phyloP scores from a whole-genome alignment of 495 filamentous ascomycete species.

The Xylaria sp. region DNA sequence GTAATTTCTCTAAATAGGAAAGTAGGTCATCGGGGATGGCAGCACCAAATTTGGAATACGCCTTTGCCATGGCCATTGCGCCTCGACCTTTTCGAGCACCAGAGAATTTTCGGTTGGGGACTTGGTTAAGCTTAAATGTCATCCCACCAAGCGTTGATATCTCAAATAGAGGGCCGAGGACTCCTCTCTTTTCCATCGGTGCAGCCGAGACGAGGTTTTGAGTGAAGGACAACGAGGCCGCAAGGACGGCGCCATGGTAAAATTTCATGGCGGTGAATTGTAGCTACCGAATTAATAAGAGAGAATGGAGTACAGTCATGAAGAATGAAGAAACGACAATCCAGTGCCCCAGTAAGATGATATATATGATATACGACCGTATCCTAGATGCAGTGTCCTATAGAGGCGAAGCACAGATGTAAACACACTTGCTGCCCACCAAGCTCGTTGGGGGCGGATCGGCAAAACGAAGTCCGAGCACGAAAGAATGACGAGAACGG shows the following conservation, averaged over 20 bases:
- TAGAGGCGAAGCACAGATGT: neutral
- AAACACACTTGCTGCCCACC: neutral
- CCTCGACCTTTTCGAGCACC: conserved; percentile 43
- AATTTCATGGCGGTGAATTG: conserved; percentile 29
- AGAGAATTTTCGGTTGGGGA: conserved; percentile 49
- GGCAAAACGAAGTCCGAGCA: conserved; percentile 8
- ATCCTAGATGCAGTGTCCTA: neutral
- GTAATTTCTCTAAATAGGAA: conserved; percentile 36
- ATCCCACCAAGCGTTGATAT: conserved; percentile 46
- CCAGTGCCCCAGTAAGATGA: neutral
- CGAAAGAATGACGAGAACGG: conserved; percentile 3
- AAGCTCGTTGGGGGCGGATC: neutral
- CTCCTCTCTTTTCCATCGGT: conserved; percentile 34
- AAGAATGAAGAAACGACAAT: conserved; percentile 4
- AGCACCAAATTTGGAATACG: conserved; percentile 50
- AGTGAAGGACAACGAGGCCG: conserved; percentile 32
- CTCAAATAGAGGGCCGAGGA: conserved; percentile 31
- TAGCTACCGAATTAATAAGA: neutral
- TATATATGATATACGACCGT: neutral
- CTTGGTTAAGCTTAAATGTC: conserved; percentile 50
- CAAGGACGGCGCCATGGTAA: conserved; percentile 31
- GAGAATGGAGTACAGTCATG: conserved; percentile 23
- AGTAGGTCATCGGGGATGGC: conserved; percentile 44
- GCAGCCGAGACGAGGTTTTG: conserved; percentile 28
- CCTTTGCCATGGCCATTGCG: conserved; percentile 48